These are phyloP conservation scores for Tilletia caries DNA, from an alignment of 1,284 basidiomycete genomes.

Conservation along the genomic window DNA sequence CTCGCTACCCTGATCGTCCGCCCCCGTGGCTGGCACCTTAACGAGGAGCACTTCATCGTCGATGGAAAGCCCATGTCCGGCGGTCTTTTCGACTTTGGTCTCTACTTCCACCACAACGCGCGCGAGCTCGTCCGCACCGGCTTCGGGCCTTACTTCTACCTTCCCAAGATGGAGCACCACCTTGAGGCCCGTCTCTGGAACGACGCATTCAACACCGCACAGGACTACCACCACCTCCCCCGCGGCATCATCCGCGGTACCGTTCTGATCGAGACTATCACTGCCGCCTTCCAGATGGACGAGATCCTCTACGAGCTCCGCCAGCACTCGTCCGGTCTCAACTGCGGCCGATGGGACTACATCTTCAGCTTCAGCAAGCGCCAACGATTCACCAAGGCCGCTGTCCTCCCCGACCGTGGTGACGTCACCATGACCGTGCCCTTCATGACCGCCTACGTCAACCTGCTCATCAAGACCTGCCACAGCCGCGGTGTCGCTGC, in stretches of 20 bases:
- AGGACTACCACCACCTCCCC: slow-evolving; percentile 81
- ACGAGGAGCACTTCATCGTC: slow-evolving; percentile 82
- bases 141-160: slow-evolving; percentile 95
- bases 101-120: slow-evolving; percentile 98
- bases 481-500: slow-evolving; percentile 96
- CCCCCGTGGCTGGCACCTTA: slow-evolving; percentile 87
- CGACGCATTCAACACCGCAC: slow-evolving; percentile 90
- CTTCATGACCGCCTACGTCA: slow-evolving; percentile 97
- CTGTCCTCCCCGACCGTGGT: slow-evolving; percentile 79
- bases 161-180: slow-evolving; percentile 90
- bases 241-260: slow-evolving; percentile 87
- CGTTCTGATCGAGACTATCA: slow-evolving; percentile 93
- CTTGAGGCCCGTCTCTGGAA: slow-evolving; percentile 90
- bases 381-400: slow-evolving; percentile 50
- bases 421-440: slow-evolving; percentile 97
- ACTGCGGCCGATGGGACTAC: slow-evolving; percentile 99
- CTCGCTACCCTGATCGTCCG: slow-evolving; percentile 51
- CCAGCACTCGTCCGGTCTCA: slow-evolving; percentile 91
- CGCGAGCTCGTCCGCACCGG: slow-evolving; percentile 67
- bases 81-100: slow-evolving; percentile 92
- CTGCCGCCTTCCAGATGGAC: slow-evolving; percentile 99
- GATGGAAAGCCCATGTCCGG: slow-evolving; percentile 88
- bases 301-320: slow-evolving; percentile 96
- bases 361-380: slow-evolving; percentile 72
- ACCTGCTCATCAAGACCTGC: slow-evolving; percentile 94